Base-by-base conservation (phyloP, 2,329 filamentous ascomycete species). In the Aspergillus sp. region DNA sequence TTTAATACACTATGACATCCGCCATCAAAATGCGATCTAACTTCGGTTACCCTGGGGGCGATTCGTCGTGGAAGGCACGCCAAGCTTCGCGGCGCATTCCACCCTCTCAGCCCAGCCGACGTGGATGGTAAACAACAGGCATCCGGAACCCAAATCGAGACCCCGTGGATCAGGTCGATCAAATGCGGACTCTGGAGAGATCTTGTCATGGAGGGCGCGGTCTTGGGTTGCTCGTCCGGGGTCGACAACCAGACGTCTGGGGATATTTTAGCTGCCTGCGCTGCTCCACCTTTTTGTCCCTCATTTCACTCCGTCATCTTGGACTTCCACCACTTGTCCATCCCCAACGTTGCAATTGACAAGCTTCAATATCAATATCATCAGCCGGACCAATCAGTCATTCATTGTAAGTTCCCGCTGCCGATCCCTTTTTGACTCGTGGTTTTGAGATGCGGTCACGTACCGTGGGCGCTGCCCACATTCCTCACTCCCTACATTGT, bases 401-500 rank as follows among this genome's bases (percentile, higher is more conserved):
- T 27, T 9, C 46, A 39, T 41, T 39, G 48, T 59, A 57, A 56
- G 56, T 61, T 49, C 49, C 46, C 47, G 47, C 27, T n/a, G 50
- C 40, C 52, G 39, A 55, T 52, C 45, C n/a, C 21, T n/a, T 5
- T 23, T 40, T 40, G 46, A 41, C 56, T 53, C 21, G 45, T 54
- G 55, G 19, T 47, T 43, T 40, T 41, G 35, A n/a, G 33, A 21
- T 27, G 17, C 25, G 44, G 40, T 11, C 49, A 44, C 14, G 12
- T 27, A 31, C 35, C 31, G 41, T 19, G 35, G 48, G 43, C 48
- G 43, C 43, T 47, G 39, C 52, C 43, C 49, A 49, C 64, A 67
- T 67, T 66, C 64, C 64, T 33, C 17, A 31, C 58, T 56, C 46
- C 60, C 60, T 66, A 54, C 64, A 67, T 67, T 67, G 51, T 48